Conservation (phyloP, 2,329 filamentous ascomycete genomes). For the Monosporascus ibericus region DNA sequence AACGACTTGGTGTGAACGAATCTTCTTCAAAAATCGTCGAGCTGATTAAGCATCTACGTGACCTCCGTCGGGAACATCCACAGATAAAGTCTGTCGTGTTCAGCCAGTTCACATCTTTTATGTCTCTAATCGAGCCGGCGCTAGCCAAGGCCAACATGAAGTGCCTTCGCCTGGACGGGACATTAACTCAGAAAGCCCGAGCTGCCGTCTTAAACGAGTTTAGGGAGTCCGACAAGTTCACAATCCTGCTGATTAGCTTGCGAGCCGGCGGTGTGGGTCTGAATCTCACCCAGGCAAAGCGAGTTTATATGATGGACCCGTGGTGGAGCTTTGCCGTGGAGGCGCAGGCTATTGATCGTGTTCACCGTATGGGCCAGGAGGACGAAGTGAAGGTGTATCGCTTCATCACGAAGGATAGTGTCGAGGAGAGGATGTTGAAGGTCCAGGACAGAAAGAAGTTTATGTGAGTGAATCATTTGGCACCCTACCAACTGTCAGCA, state of each 20-base stretch:
- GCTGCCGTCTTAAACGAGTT: slow-evolving; percentile 75
- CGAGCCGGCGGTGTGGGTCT: slow-evolving; percentile 89
- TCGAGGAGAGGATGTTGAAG: slow-evolving; percentile 90
- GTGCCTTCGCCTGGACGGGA: slow-evolving; percentile 84
- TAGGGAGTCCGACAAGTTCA: slow-evolving; percentile 52
- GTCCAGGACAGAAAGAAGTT: slow-evolving; percentile 96
- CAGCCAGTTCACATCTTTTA: slow-evolving; percentile 94
- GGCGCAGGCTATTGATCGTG: slow-evolving; percentile 93
- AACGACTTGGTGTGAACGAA: slow-evolving; percentile 53
- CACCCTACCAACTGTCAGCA: not conserved
- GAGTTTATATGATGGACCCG: slow-evolving; percentile 98
- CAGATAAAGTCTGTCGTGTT: slow-evolving; percentile 86
- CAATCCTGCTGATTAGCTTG: slow-evolving; percentile 75
- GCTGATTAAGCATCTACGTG: slow-evolving; percentile 68
- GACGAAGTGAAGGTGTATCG: slow-evolving; percentile 78
- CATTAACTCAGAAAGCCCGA: slow-evolving; percentile 79
- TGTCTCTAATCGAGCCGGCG: slow-evolving; percentile 82
- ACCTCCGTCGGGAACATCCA: slow-evolving; percentile 58
- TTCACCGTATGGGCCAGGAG: slow-evolving; percentile 93
- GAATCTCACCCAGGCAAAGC: slow-evolving; percentile 81
- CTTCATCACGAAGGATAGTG: slow-evolving; percentile 84
- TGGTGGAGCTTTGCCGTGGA: slow-evolving; percentile 99
- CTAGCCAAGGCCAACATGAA: slow-evolving; percentile 65
- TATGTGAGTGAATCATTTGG: slow-evolving; percentile 56
- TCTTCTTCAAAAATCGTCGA: slow-evolving; percentile 87